Evolutionary conservation across 768 basidiomycete genomes (phyloP).

Genomic region (Naganishia kalamii): DNA sequence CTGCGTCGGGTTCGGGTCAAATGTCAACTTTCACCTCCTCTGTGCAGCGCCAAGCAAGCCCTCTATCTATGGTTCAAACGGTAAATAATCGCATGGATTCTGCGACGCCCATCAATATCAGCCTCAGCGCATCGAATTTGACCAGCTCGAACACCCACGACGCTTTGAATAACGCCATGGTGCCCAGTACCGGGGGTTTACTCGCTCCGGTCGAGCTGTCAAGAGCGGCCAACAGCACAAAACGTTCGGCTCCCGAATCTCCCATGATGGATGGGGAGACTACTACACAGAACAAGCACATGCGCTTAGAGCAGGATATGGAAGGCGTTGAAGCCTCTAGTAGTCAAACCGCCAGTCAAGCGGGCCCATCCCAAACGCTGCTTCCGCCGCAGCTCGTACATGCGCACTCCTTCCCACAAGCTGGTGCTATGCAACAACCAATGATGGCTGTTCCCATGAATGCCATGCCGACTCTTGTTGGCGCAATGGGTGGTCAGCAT

Average conservation of each 20-base stretch:
- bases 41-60: conserved; percentile 16
- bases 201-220: conserved; percentile 22
- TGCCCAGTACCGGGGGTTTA: background rate
- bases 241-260: conserved; percentile 22
- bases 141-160: conserved; percentile 1
- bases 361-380: conserved; percentile 1
- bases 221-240: conserved; percentile 18
- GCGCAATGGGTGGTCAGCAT: background rate
- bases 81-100: conserved; percentile 3
- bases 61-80: conserved; percentile 5
- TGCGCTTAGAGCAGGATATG: conserved; percentile 16
- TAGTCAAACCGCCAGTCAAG: background rate
- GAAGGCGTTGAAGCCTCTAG: background rate
- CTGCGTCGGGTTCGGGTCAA: background rate
- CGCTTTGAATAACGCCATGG: background rate
- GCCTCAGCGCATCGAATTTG: background rate
- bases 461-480: background rate
- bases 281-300: conserved; percentile 17
- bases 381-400: conserved; percentile 40
- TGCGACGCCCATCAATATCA: conserved; percentile 18
- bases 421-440: conserved; percentile 40
- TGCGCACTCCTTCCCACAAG: conserved; percentile 46
- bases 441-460: conserved; percentile 18
- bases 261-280: conserved; percentile 18
- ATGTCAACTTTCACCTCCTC: background rate